Evolutionary conservation across 1,284 basidiomycete species (phyloP).

Genomic region (Tylopilus orsonianus): DNA sequence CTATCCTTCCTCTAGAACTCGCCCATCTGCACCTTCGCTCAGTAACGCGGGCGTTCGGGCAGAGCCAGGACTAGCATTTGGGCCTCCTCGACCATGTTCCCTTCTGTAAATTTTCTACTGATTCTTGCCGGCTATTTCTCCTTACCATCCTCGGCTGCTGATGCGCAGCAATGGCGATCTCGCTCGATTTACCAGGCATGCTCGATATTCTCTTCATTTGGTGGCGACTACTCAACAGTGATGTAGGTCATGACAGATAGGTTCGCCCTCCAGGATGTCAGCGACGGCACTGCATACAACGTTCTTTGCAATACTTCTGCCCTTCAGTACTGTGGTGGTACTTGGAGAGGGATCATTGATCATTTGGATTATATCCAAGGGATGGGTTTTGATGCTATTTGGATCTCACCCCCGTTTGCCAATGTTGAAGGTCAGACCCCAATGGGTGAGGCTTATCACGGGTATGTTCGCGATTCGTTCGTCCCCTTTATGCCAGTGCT

Average conservation of each 20-base stretch:
- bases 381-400: constrained; percentile 75
- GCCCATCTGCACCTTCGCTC: neutral
- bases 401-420: constrained; percentile 63
- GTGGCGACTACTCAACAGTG: neutral
- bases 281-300: constrained; percentile 35
- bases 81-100: constrained; percentile 4
- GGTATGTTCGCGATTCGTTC: constrained; percentile 33
- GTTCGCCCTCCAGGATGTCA: constrained; percentile 57
- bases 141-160: constrained; percentile 30
- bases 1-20: constrained; percentile 4
- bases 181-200: constrained; percentile 44
- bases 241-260: constrained; percentile 66
- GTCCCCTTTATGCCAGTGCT: neutral
- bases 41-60: constrained; percentile 1
- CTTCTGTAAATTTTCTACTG: constrained; percentile 10
- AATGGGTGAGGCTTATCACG: constrained; percentile 67
- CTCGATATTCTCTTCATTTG: neutral
- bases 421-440: constrained; percentile 65
- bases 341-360: constrained; percentile 66
- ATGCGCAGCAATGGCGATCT: constrained; percentile 39
- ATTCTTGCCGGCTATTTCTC: constrained; percentile 8
- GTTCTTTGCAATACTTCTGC: constrained; percentile 50
- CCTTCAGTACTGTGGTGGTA: constrained; percentile 71
- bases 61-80: neutral
- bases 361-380: constrained; percentile 78